These are phyloP conservation scores for Trichosporon sp. DNA, from an alignment of 1,284 basidiomycete species.

Conservation along the genomic window DNA sequence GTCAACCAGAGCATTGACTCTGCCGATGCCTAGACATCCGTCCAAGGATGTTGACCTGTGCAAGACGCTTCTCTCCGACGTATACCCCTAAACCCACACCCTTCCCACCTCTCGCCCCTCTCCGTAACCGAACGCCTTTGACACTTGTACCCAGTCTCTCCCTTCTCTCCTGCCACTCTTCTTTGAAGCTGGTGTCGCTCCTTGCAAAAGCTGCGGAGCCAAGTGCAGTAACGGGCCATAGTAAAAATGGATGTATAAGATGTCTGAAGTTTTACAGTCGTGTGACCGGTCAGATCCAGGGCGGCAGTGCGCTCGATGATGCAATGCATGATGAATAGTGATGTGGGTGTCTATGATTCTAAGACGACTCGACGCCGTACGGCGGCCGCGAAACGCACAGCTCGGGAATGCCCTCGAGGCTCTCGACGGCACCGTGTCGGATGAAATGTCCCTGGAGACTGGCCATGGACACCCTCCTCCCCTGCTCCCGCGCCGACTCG, in stretches of 20 bases:
- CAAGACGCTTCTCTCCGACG: constrained; percentile 13
- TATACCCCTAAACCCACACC: constrained; percentile 14
- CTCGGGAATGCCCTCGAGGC: constrained; percentile 63
- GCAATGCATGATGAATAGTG: constrained; percentile 15
- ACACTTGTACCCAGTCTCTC: constrained; percentile 11
- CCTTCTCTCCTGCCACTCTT: constrained; percentile 18
- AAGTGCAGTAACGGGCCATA: constrained; percentile 9
- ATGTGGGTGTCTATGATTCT: background rate
- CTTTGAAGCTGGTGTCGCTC: constrained; percentile 12
- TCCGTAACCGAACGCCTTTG: constrained; percentile 10
- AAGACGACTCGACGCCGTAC: constrained; percentile 13
- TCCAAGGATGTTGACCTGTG: background rate
- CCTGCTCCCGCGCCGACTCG: constrained; percentile 60
- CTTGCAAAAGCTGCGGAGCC: constrained; percentile 18
- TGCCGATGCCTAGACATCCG: constrained; percentile 26
- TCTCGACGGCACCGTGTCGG: constrained; percentile 67
- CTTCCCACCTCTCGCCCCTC: background rate
- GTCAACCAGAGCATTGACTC: constrained; percentile 42
- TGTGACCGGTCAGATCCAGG: background rate
- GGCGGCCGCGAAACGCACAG: constrained; percentile 34
- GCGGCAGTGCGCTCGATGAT: constrained; percentile 3
- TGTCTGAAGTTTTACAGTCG: constrained; percentile 14
- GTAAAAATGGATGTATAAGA: constrained; percentile 19
- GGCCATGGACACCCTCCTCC: constrained; percentile 82
- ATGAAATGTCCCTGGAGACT: constrained; percentile 91